These are phyloP conservation scores for Kluyveromyces starmeri DNA, from an alignment of 805 yeast genomes.

Conservation along the genomic window DNA sequence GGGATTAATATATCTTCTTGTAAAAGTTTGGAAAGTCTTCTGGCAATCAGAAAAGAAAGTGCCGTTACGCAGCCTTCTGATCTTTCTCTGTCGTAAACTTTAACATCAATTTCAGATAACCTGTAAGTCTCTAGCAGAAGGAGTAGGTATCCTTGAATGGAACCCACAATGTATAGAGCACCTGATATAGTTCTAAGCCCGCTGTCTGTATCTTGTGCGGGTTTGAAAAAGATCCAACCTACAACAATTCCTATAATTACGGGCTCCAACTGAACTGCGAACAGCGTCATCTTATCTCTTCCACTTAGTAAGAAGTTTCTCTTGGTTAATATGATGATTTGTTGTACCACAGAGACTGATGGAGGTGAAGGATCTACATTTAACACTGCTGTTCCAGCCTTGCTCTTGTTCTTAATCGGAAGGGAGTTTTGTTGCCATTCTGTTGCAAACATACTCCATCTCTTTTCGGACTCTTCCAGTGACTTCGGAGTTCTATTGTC, in stretches of 20 bases:
- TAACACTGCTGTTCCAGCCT: conserved; percentile 14
- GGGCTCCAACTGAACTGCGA: conserved; percentile 38
- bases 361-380: conserved; percentile 21
- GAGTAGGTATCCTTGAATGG: conserved; percentile 48
- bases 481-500: conserved; percentile 37
- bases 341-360: conserved; percentile 35
- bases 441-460: conserved; percentile 30
- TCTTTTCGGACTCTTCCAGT: conserved; percentile 27
- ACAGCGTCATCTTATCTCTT: conserved; percentile 43
- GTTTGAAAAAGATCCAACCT: conserved; percentile 73
- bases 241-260: conserved; percentile 47
- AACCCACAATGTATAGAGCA: conserved; percentile 42
- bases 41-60: conserved; percentile 54
- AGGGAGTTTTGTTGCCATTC: conserved; percentile 30
- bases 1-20: conserved; percentile 64
- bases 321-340: conserved; percentile 35
- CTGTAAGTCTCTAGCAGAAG: conserved; percentile 52
- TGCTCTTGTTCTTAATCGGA: conserved; percentile 1
- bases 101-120: conserved; percentile 45
- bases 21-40: conserved; percentile 56
- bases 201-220: conserved; percentile 30
- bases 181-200: conserved; percentile 58
- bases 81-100: conserved; percentile 56
- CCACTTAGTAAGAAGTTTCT: conserved; percentile 39
- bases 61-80: conserved; percentile 60